phyloP scores from a whole-genome alignment of 306 rosid species.

The Vachellia pachyceras region DNA sequence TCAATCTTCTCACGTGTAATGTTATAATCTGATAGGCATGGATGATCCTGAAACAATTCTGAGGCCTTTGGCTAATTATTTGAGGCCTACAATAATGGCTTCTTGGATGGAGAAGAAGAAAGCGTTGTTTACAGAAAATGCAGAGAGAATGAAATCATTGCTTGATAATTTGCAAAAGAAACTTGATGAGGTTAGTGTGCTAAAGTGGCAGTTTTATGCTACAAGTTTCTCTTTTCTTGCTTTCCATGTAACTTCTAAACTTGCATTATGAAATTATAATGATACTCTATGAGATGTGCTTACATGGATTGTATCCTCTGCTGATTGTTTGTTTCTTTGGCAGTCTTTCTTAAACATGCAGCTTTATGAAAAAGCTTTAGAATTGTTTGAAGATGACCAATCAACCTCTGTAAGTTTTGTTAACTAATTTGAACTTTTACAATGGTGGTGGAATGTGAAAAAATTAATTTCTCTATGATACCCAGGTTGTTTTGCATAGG shows the following conservation, averaged over 20 bases:
- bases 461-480: slow-evolving; percentile 43
- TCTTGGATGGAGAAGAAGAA: slow-evolving; percentile 90
- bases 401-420: slow-evolving; percentile 77
- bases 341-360: slow-evolving; percentile 97
- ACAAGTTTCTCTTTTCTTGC: background rate
- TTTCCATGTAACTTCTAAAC: slow-evolving; percentile 5
- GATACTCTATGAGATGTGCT: background rate
- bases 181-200: slow-evolving; percentile 83
- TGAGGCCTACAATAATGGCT: slow-evolving; percentile 78
- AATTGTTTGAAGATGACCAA: slow-evolving; percentile 93
- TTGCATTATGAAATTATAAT: background rate
- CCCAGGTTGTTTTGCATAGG: slow-evolving; percentile 92
- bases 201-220: slow-evolving; percentile 26
- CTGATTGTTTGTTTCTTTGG: slow-evolving; percentile 43
- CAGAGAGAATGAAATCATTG: slow-evolving; percentile 72
- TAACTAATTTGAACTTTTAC: slow-evolving; percentile 33
- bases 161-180: slow-evolving; percentile 86
- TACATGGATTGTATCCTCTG: slow-evolving; percentile 24
- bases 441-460: slow-evolving; percentile 35
- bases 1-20: slow-evolving; percentile 44
- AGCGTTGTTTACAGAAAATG: slow-evolving; percentile 74
- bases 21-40: slow-evolving; percentile 59
- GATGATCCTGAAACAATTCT: slow-evolving; percentile 75
- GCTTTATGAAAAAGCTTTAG: slow-evolving; percentile 92
- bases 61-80: slow-evolving; percentile 69